A percentile compares a stretch with the other conserved stretches of the same genome.
Evolutionary conservation across 148 eudicot species (phyloP).

Genomic region (Rhododendron simsii): DNA sequence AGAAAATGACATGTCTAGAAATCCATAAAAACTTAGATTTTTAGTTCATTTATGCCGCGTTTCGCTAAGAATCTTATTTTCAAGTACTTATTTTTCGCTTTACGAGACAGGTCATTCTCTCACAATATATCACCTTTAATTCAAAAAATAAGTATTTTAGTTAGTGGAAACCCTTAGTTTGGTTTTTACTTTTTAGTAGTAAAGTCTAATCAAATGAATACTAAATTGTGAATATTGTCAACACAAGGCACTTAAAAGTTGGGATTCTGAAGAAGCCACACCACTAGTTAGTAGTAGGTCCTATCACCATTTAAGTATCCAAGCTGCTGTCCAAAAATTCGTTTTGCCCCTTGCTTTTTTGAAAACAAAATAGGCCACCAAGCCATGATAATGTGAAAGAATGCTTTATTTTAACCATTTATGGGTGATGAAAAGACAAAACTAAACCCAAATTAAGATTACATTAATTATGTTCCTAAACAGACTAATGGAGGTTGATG

Average conservation of each 20-base stretch:
- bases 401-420: constrained; percentile 4
- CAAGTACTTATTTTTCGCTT: too few relatives aligned
- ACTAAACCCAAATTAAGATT: not conserved
- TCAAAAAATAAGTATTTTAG: too few relatives aligned
- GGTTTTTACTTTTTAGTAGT: not conserved
- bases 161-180: too few relatives aligned
- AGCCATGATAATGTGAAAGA: not conserved
- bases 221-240: not conserved
- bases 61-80: too few relatives aligned
- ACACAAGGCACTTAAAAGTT: not conserved
- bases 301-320: not conserved
- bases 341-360: constrained; percentile 15
- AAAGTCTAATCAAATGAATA: not conserved
- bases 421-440: not conserved
- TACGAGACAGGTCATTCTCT: too few relatives aligned
- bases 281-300: not conserved
- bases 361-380: constrained; percentile 24
- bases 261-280: not conserved
- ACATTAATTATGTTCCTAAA: not conserved
- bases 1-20: too few relatives aligned
- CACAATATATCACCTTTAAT: too few relatives aligned
- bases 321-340: constrained; percentile 6
- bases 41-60: too few relatives aligned
- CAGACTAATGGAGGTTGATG: not conserved
- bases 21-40: too few relatives aligned